Evolutionary conservation across 2,329 filamentous ascomycete genomes (phyloP).

Genomic region (Juglanconis oblonga): DNA sequence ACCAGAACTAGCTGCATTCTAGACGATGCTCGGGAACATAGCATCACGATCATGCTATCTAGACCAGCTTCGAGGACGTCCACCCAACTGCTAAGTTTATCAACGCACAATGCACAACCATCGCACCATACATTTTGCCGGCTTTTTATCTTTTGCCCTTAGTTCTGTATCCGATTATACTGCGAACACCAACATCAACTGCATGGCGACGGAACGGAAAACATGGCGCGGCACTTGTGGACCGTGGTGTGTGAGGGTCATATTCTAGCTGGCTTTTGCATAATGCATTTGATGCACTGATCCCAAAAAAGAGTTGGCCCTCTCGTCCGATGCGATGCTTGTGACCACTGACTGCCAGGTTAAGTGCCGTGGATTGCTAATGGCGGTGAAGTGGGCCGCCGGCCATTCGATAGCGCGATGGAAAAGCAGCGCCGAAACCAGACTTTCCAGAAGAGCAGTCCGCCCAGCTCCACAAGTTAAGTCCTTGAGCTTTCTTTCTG

Average conservation of each 20-base stretch:
- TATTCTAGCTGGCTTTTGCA: slow-evolving; percentile 3
- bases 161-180: not conserved
- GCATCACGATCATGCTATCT: not conserved
- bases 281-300: not conserved
- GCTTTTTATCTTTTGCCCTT: not conserved
- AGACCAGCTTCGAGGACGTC: not conserved
- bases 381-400: no score
- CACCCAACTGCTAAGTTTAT: not conserved
- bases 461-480: not conserved
- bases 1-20: not conserved
- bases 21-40: not conserved
- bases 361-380: no score
- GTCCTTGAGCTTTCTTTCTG: not conserved
- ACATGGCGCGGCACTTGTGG: not conserved
- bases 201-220: not conserved
- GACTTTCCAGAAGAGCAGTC: not conserved
- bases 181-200: not conserved
- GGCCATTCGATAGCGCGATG: no score
- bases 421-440: no score
- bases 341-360: no score
- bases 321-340: no score
- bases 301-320: no score
- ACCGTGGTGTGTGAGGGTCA: not conserved
- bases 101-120: not conserved
- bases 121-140: not conserved